Evolutionary conservation across 2,329 filamentous ascomycete species (phyloP), one percentile per base, ranked within the genome.

Genomic region (Talaromyces islandicus): DNA sequence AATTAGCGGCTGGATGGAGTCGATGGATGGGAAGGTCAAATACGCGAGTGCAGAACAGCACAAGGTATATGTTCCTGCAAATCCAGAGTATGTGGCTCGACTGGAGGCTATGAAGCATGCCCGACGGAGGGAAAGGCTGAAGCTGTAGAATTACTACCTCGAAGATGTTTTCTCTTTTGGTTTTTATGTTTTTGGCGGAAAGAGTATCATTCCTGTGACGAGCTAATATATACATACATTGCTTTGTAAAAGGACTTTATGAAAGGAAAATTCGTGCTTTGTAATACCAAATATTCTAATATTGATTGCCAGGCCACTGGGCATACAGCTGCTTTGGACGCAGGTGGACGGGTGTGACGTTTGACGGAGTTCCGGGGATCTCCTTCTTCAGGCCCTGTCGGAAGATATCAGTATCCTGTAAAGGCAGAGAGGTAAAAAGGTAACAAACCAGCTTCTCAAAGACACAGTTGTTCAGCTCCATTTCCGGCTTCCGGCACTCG

Each of bases 391-490:
- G 81, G 78, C 89, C 89, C 90, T 93, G 68, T 52, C 57, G 65
- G 41, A 30, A 19, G 9, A 30, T 25, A 60, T 56, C 12, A 60
- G 35, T 55, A 21, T 46, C 17, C 27, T 19, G 24, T 29, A 30
- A 50, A 24, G 21, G 7, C n/a, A n/a, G n/a, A 12, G 24, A 30
- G 41, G 24, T 11, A n/a, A 11, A n/a, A 3, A 25, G 27, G 14
- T 21, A 38, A 82, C 89, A 64, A 82, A 99, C 94, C 81, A 99
- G 78, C 75, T 97, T 97, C 67, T 97, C 88, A 73, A 90, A 97
- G 54, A 97, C 92, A 78, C 94, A 99, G 80, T 88, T 89, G 83
- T 97, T 99, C 70, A 99, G 81, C 73, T 88, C 88, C 85, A 91
- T 88, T 82, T 99, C 94, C 65, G 85, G 82, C 71, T 87, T 87